Evolutionary conservation across 1,139 yeast genomes (phyloP), one percentile per base, ranked within the genome.

Genomic region (Protomyces gravidus): DNA sequence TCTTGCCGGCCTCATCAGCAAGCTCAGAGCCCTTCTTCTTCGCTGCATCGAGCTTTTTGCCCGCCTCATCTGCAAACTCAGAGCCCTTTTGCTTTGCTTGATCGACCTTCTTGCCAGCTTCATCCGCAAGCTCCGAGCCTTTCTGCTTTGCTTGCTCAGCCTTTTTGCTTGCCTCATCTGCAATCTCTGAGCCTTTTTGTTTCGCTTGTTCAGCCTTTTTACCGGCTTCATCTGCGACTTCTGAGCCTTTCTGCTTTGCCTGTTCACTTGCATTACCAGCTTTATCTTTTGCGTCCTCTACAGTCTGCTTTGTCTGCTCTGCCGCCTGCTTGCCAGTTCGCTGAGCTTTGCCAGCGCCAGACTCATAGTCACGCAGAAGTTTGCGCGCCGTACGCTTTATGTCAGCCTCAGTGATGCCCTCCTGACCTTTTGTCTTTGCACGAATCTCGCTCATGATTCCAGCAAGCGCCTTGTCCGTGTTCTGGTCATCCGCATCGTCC

Each of bases 21-120:
- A 53, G 39, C 46, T 53, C 40, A 36, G 64, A 55, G 17, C 61
- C 15, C 33, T 61, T 63, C 33, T 55, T 36, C 15, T 27, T 21
- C 17, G 61, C 23, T 19, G 63, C 55, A 5, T 56, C 39, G 7
- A 23, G 15, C 30, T 23, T 26, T 28, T 45, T 23, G 26, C 30
- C 15, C 23, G 40, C 51, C 39, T 25, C 30, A 6, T 46, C 30
- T 15, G 32, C 32, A 1, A 27, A 21, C 6, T 52, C 50, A 6
- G 39, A 50, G 21, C 50, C 36, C 30, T 46, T 46, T 28, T 55
- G 39, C 15, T 27, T 21, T 17, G 61, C 23, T 19, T 63, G 55
- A 5, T 56, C 39, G 7, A 23, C 27, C 30, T 23, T 26, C 30
- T 46, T 19, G 6, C 27, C 36, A 17, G 36, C 50, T 23, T 27